phyloP scores from a whole-genome alignment of 768 basidiomycete species.

The Cyclocybe cylindracea region DNA sequence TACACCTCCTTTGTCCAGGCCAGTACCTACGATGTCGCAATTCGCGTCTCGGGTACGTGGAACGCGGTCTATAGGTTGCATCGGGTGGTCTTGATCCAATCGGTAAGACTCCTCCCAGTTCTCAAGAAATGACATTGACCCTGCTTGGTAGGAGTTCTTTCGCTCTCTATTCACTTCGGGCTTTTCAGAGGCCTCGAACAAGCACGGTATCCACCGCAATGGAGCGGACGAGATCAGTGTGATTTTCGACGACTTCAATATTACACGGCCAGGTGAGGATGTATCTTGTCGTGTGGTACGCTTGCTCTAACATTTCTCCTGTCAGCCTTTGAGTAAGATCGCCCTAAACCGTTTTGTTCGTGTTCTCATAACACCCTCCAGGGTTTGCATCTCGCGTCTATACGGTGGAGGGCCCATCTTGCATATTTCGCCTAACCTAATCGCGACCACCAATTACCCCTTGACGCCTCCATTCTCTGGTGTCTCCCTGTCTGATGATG shows the following conservation, averaged over 20 bases:
- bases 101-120: slow-evolving; percentile 41
- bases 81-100: slow-evolving; percentile 85
- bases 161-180: slow-evolving; percentile 82
- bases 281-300: background rate
- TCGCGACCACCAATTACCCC: slow-evolving; percentile 68
- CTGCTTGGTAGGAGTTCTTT: slow-evolving; percentile 75
- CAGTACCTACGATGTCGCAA: slow-evolving; percentile 75
- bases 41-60: slow-evolving; percentile 69
- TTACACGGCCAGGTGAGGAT: slow-evolving; percentile 78
- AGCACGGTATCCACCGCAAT: slow-evolving; percentile 23
- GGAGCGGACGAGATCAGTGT: slow-evolving; percentile 63
- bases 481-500: slow-evolving; percentile 20
- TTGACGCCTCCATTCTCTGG: slow-evolving; percentile 69
- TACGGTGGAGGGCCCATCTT: slow-evolving; percentile 86
- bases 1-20: slow-evolving; percentile 73
- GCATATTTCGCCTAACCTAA: slow-evolving; percentile 60
- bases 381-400: slow-evolving; percentile 82
- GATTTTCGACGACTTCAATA: slow-evolving; percentile 82
- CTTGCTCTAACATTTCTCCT: slow-evolving; percentile 14
- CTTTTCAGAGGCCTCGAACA: slow-evolving; percentile 60
- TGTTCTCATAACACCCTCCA: slow-evolving; percentile 27
- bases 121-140: slow-evolving; percentile 4
- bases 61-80: slow-evolving; percentile 77
- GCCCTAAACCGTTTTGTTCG: background rate
- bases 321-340: slow-evolving; percentile 84